Base-by-base conservation (phyloP, 192 early-diverging fungal species). In the Coemansia sp. region DNA sequence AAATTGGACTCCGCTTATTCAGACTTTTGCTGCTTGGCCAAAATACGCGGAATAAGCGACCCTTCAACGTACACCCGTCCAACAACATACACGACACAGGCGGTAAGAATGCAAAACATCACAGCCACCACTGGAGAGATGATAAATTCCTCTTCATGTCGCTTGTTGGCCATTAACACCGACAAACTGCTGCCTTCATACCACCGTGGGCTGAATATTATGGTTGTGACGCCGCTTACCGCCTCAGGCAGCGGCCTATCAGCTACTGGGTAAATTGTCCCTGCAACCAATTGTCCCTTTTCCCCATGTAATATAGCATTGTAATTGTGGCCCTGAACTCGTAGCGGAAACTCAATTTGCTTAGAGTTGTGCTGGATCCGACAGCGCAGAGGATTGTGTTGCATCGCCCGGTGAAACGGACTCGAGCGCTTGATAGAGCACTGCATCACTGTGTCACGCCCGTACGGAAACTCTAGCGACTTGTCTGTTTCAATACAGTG, bases 51-150 rank as follows among this genome's bases (percentile, higher is more conserved):
- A 14, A 82, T 73, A 56, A 82, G 63, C 27, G 67, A 67, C 4
- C 79, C 59, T 32, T 82, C 79, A 29, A 76, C 74, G 45, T 82
- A 82, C 5, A 76, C 79, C 2, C 79, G 70, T n/a, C 79, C 79
- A 11, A 67, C 70, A 11, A 82, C 74, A 51, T 82, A 82, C 2
- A 82, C 74, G 11, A 63, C 47, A 23, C 73, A 76, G 1, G 73
- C 79, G 23, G 79, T 70, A 10, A 82, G 74, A 17, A 82, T 56
- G 38, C 79, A 82, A 25, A 76, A 76, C 79, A 82, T 76, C 9
- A 73, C 17, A 1, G 74, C 73, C 35, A 82, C 73, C 10, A 82
- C 61, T 6, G 79, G 79, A 39, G 69, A 63, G 56, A 82, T 82
- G 38, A 76, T 66, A 49, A 76, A 75, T 48, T 73, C 73, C 35